phyloP scores from a whole-genome alignment of 2,329 filamentous ascomycete genomes.

The Fusarium duplospermum region DNA sequence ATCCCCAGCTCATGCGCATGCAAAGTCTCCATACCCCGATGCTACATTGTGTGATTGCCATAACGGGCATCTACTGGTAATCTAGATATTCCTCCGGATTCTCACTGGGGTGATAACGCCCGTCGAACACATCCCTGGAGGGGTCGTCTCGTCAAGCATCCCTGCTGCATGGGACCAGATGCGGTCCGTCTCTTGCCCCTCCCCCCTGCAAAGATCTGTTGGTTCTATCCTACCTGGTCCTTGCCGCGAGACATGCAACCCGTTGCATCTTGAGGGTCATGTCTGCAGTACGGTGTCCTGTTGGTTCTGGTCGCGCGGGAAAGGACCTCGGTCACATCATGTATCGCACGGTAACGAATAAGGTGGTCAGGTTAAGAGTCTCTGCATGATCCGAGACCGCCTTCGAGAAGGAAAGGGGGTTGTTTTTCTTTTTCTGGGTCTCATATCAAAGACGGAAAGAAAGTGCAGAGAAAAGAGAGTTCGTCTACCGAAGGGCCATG shows the following conservation, averaged over 20 bases:
- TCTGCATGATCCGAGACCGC: background rate
- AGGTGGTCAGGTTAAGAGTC: background rate
- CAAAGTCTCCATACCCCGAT: background rate
- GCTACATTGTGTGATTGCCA: slow-evolving; percentile 5
- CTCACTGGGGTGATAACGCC: background rate
- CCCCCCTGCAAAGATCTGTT: slow-evolving; percentile 7
- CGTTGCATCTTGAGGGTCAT: background rate
- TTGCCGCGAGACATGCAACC: background rate
- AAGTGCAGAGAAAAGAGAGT: background rate
- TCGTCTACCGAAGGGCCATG: background rate
- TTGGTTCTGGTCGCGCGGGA: background rate
- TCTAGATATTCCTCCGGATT: slow-evolving; percentile 13
- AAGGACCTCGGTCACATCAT: background rate
- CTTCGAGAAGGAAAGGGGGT: background rate
- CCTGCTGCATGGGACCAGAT: background rate
- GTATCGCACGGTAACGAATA: background rate
- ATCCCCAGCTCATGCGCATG: background rate
- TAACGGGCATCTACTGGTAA: slow-evolving; percentile 1
- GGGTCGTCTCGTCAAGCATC: background rate
- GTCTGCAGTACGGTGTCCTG: background rate
- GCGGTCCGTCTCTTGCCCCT: background rate
- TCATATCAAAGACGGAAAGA: background rate
- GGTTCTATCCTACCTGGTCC: background rate
- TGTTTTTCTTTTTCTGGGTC: background rate
- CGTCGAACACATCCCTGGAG: background rate